Evolutionary conservation across 2,329 filamentous ascomycete genomes (phyloP).

Genomic region (Colletotrichum eleusines): DNA sequence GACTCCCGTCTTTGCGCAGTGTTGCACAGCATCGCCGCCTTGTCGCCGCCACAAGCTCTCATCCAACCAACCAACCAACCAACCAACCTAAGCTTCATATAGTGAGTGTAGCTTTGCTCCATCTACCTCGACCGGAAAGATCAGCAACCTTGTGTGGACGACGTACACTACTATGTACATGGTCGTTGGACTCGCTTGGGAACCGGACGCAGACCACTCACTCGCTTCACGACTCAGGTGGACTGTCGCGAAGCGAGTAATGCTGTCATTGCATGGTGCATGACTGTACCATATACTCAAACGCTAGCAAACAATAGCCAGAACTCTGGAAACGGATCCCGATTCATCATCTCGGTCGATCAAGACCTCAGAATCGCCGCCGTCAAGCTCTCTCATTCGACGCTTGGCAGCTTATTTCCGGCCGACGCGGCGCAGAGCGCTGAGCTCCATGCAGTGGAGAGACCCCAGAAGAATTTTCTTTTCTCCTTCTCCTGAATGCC

Average conservation of each 20-base stretch:
- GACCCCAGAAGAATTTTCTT: slow-evolving; percentile 17
- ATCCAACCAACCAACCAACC: too few species aligned
- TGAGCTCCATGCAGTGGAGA: slow-evolving; percentile 34
- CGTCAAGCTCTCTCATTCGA: slow-evolving; percentile 16
- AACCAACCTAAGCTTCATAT: not conserved
- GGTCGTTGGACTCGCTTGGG: not conserved
- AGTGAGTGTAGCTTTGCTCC: not conserved
- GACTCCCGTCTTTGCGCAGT: slow-evolving; percentile 14
- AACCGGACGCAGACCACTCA: not conserved
- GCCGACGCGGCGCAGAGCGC: slow-evolving; percentile 25
- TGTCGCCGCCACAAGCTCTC: not conserved
- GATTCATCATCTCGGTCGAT: slow-evolving; percentile 4
- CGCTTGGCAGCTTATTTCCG: slow-evolving; percentile 38
- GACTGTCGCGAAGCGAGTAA: not conserved
- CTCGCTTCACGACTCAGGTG: slow-evolving; percentile 25
- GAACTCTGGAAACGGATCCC: not conserved
- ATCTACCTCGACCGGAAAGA: slow-evolving; percentile 3
- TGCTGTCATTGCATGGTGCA: slow-evolving; percentile 11
- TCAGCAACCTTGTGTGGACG: slow-evolving; percentile 18
- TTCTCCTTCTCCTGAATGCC: slow-evolving; percentile 30
- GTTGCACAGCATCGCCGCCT: slow-evolving; percentile 17
- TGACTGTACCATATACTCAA: slow-evolving; percentile 9
- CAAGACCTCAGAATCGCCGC: slow-evolving; percentile 1
- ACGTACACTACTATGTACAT: not conserved
- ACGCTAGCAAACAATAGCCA: slow-evolving; percentile 2